Percentiles rank a stretch among this genome's conserved stretches.
Evolutionary conservation across 2,329 filamentous ascomycete genomes (phyloP).

Genomic region (Claviceps purpurea): DNA sequence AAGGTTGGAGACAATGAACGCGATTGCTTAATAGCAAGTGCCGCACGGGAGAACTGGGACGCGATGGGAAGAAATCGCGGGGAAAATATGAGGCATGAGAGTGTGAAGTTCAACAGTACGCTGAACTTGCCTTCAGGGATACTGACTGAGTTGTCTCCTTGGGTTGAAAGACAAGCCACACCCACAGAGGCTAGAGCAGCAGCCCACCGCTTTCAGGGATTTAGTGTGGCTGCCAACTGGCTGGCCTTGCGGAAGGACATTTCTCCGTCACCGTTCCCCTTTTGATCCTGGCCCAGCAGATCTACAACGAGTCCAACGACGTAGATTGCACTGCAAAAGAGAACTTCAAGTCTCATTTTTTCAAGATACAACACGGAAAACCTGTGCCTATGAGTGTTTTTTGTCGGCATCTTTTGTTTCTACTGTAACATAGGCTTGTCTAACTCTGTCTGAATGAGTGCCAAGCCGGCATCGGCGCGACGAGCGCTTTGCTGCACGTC

Average conservation of each 20-base stretch:
- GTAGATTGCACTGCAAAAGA: no score
- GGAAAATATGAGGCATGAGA: conserved; percentile 3
- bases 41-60: conserved; percentile 1
- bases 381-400: background rate
- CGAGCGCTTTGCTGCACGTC: background rate
- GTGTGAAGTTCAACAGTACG: conserved; percentile 5
- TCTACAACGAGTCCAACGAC: no score
- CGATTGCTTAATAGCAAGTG: conserved; percentile 8
- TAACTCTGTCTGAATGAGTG: background rate
- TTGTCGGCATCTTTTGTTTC: background rate
- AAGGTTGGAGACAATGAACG: conserved; percentile 1
- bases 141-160: conserved; percentile 2
- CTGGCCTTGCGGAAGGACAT: background rate
- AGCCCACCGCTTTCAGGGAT: background rate
- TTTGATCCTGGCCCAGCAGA: no score
- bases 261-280: background rate
- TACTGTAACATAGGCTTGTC: background rate
- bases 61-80: conserved; percentile 2
- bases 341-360: background rate
- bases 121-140: conserved; percentile 5
- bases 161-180: conserved; percentile 1
- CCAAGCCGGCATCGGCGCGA: background rate
- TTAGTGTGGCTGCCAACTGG: background rate
- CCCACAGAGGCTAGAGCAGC: background rate
- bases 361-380: background rate